Percentiles rank a stretch among this genome's conserved stretches.
Evolutionary conservation across 345 rosid genomes (phyloP).

Genomic region (Sonneratia alba): DNA sequence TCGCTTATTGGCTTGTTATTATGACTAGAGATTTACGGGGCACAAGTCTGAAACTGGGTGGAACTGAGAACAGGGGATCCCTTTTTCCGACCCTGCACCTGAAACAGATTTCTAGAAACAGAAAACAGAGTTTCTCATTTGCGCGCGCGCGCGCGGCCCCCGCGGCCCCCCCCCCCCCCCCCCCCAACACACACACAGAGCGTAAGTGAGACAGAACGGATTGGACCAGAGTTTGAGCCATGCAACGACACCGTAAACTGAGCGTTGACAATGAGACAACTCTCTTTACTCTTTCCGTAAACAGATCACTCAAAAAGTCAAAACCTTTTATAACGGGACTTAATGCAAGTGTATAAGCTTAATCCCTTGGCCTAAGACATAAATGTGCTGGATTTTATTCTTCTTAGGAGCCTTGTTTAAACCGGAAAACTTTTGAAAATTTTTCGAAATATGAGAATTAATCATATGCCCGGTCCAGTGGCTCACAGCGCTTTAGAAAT

Average conservation of each 20-base stretch:
- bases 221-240: neutral
- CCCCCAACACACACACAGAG: too few species aligned
- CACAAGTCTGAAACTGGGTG: conserved; percentile 1
- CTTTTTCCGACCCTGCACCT: neutral
- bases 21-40: neutral
- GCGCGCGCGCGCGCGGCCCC: too few species aligned
- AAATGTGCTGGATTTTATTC: too few species aligned
- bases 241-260: conserved; percentile 1
- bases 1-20: too few species aligned
- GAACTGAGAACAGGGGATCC: neutral
- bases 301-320: neutral
- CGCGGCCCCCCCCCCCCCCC: too few species aligned
- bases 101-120: conserved; percentile 12
- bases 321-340: neutral
- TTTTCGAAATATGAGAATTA: too few species aligned
- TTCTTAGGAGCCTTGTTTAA: too few species aligned
- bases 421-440: too few species aligned
- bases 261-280: conserved; percentile 8
- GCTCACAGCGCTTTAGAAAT: neutral
- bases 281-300: neutral
- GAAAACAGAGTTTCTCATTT: conserved; percentile 5
- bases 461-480: neutral
- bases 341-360: too few species aligned
- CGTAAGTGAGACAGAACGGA: neutral
- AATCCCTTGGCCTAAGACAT: too few species aligned